Evolutionary conservation across 2,329 filamentous ascomycete genomes (phyloP), one percentile per base, ranked within the genome.

Genomic region (Niveomyces coronatus): DNA sequence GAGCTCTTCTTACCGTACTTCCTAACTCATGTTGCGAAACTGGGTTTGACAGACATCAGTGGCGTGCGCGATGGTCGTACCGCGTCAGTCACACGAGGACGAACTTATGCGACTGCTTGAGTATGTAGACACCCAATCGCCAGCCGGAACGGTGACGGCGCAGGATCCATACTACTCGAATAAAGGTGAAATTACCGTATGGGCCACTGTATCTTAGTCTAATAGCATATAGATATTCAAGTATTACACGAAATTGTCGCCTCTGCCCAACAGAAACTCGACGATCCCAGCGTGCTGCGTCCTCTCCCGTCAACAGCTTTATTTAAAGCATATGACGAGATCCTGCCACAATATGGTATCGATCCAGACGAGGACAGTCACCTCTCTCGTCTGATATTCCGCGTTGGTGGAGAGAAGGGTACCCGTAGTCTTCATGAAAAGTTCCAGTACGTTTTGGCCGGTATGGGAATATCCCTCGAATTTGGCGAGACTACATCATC

Each of bases 381-480:
- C 48, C 80, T 87, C 51, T 78, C 86, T 46, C 76, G 81, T 45
- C 79, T 93, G 50, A 62, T 94, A 40, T 85, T 91, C 55, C 80
- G 80, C 50, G 76, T 94, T 54, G 82, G 84, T 37, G 78, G 77
- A 43, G 70, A 76, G 50, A 68, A 69, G 41, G 71, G 72, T 32
- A 59, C 70, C 32, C 62, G 61, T 23, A 69, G 69, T 4, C 65
- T 93, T 19, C 68, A 76, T 45, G 74, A 81, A 41, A 82, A 81
- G 48, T 88, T 91, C 50, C 72, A 78, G 55, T 65, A 71, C 41
- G 68, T 85, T 42, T 66, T 93, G 46, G 65, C 62, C 13, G 70
- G 74, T 35, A 77, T 86, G 69, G 79, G 79, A 16, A 86, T 89
- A 45, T 69, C 77, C 29, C 66, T 91, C 38, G 78, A 85, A 44